These are phyloP conservation scores for Cytospora paraplurivora DNA, from an alignment of 2,329 filamentous ascomycete species.

Conservation along the genomic window DNA sequence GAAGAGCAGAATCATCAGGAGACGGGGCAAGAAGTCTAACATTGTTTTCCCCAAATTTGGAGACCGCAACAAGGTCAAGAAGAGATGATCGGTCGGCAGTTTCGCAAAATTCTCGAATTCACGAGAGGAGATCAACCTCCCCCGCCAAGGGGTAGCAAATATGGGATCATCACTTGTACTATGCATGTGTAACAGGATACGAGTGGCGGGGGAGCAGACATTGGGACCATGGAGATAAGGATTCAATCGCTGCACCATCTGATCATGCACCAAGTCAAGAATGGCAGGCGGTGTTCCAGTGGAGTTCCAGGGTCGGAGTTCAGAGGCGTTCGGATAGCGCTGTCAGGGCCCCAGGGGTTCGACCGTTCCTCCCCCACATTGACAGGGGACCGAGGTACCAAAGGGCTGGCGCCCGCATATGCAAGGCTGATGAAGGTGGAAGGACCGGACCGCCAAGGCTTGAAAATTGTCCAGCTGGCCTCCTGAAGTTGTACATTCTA, in stretches of 20 bases:
- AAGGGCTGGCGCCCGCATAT: slow-evolving; percentile 11
- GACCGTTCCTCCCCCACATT: slow-evolving; percentile 10
- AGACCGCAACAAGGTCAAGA: slow-evolving; percentile 51
- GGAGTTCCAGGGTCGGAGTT: neutral
- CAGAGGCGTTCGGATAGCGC: slow-evolving; percentile 20
- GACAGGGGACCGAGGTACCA: slow-evolving; percentile 10
- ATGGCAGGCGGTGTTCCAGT: slow-evolving; percentile 4
- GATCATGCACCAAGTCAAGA: slow-evolving; percentile 8
- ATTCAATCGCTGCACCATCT: neutral
- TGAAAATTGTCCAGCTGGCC: slow-evolving; percentile 16
- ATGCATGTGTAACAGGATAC: neutral
- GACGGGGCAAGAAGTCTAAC: slow-evolving; percentile 54
- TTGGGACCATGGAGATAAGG: neutral
- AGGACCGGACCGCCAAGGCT: slow-evolving; percentile 20
- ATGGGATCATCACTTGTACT: neutral
- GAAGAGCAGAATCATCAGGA: slow-evolving; percentile 61
- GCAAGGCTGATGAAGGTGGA: slow-evolving; percentile 27
- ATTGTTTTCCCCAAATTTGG: slow-evolving; percentile 64
- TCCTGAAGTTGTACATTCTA: slow-evolving; percentile 6
- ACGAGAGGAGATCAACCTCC: neutral
- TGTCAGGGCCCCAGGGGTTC: slow-evolving; percentile 7
- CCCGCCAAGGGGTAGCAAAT: neutral
- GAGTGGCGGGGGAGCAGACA: neutral
- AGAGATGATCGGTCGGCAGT: slow-evolving; percentile 36
- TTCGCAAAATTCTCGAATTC: neutral